Evolutionary conservation across 2,329 filamentous ascomycete genomes (phyloP), one percentile per base, ranked within the genome.

Genomic region (Chaetomiaceae sp.): DNA sequence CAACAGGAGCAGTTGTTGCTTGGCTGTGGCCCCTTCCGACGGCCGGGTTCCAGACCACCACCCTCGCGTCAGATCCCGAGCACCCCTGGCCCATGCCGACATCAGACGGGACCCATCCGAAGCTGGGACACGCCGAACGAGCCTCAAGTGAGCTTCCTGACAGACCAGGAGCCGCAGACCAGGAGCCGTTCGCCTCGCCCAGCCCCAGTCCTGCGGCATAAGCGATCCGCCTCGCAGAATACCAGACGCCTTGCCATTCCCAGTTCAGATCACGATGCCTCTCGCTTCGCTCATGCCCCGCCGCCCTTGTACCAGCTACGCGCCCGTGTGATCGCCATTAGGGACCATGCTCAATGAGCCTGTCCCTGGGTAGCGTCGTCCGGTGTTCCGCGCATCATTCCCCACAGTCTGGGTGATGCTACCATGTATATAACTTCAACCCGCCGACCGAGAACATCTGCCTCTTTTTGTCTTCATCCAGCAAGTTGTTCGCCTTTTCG

Each of bases 301-400:
- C 43, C 20, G 37, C 44, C 38, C n/a, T 17, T 37, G 42, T 44
- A 30, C 49, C 40, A 50, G 33, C 52, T 50, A 55, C 52, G 52
- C 48, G 50, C 49, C 53, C 50, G 57, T 58, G 51, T 62, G 60
- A 60, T 61, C 56, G 50, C 52, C 60, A 61, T 60, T 55, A 58
- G 50, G 60, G 60, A 50, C 50, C 35, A 21, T 47, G 38, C n/a
- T 20, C 48, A 44, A 54, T 55, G 50, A 51, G 51, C 44, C 48
- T 47, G 38, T 44, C 48, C 49, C 50, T 54, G 52, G 56, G 37
- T 47, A 19, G 46, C 50, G 53, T 44, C 53, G 35, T 55, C 53
- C 20, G 48, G 45, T 55, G 38, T 53, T 44, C 14, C 44, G 47
- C 39, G 35, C 49, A 54, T 55, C 51, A 47, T 46, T 12, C 39